Percentiles rank a stretch among this genome's conserved stretches.
These are phyloP conservation scores for Boletus sp. DNA, from an alignment of 768 basidiomycete genomes.

Conservation along the genomic window DNA sequence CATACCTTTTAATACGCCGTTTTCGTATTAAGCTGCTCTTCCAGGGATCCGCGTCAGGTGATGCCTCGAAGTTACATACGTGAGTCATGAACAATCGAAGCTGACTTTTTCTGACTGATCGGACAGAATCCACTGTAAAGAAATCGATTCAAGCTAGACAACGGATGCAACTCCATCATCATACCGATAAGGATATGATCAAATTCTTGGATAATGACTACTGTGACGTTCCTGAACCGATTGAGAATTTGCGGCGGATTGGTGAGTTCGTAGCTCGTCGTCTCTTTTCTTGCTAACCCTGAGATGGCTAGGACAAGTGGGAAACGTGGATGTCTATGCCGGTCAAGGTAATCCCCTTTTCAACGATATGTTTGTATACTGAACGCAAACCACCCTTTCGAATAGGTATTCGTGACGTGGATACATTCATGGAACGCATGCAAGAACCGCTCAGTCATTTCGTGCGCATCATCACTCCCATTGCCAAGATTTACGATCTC, in stretches of 20 bases:
- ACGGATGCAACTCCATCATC: conserved; percentile 34
- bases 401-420: too few species aligned
- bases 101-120: background rate
- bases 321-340: conserved; percentile 54
- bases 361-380: too few species aligned
- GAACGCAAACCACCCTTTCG: too few species aligned
- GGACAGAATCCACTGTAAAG: background rate
- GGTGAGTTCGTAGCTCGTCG: conserved; percentile 38
- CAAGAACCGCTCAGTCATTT: too few species aligned
- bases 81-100: conserved; percentile 13
- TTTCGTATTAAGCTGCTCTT: background rate
- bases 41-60: conserved; percentile 14
- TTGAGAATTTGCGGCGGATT: conserved; percentile 51
- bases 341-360: conserved; percentile 46
- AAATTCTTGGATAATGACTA: conserved; percentile 70
- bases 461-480: too few species aligned
- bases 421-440: too few species aligned
- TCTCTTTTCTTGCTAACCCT: background rate
- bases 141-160: background rate
- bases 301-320: conserved; percentile 43
- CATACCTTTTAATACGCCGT: too few species aligned
- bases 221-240: conserved; percentile 56
- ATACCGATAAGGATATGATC: conserved; percentile 61
- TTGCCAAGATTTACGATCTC: too few species aligned
- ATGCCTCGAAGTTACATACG: conserved; percentile 40